phyloP scores from a whole-genome alignment of 2,329 filamentous ascomycete species.

The Didymellaceae sp. region DNA sequence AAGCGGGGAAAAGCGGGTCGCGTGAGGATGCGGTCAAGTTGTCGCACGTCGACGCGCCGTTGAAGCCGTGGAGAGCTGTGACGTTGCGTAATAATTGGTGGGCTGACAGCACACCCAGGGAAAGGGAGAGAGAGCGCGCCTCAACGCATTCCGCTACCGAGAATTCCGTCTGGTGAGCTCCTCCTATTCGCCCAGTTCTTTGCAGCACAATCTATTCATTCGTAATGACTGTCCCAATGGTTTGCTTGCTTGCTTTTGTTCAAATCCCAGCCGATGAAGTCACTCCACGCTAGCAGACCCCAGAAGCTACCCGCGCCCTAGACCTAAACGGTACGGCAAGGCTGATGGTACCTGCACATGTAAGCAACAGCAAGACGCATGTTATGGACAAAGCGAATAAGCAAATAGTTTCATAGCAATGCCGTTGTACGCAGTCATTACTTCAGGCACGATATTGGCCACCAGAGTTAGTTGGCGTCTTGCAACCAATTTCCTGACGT shows the following conservation, averaged over 20 bases:
- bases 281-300: slow-evolving; percentile 30
- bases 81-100: slow-evolving; percentile 36
- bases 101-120: slow-evolving; percentile 26
- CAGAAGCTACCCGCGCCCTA: slow-evolving; percentile 40
- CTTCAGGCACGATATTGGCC: neutral
- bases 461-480: neutral
- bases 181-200: neutral
- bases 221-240: neutral
- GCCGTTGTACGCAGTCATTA: neutral
- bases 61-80: slow-evolving; percentile 25
- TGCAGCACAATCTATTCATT: neutral
- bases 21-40: slow-evolving; percentile 25
- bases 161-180: neutral
- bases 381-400: neutral
- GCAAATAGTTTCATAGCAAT: neutral
- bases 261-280: slow-evolving; percentile 17
- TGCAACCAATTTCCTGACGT: slow-evolving; percentile 13
- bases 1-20: slow-evolving; percentile 37
- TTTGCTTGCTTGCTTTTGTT: slow-evolving; percentile 21
- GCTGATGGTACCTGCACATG: neutral
- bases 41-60: slow-evolving; percentile 17
- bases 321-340: slow-evolving; percentile 20
- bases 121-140: slow-evolving; percentile 2
- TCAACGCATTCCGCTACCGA: slow-evolving; percentile 13
- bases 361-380: neutral